phyloP scores from a whole-genome alignment of 352 stramenopile species.

The Phytophthora pini region DNA sequence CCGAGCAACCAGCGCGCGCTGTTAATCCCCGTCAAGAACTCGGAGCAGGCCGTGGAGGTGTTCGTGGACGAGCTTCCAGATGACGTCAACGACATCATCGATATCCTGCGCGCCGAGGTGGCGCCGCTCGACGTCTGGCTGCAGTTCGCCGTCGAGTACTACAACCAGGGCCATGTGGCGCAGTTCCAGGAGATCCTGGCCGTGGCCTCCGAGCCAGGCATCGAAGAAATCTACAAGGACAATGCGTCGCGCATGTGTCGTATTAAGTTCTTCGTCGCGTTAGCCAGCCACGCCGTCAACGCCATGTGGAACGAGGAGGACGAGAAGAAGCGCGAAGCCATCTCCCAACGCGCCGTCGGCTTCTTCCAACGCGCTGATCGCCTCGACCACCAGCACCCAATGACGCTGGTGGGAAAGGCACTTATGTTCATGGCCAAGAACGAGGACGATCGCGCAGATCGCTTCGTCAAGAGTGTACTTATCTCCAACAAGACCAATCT shows the following conservation, averaged over 20 bases:
- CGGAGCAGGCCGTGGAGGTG: constrained; percentile 89
- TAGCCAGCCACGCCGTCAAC: constrained; percentile 87
- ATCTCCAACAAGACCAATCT: constrained; percentile 90
- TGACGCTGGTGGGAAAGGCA: constrained; percentile 92
- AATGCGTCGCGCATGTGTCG: constrained; percentile 82
- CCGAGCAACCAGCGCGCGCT: constrained; percentile 69
- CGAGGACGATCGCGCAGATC: constrained; percentile 90
- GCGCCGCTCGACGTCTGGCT: constrained; percentile 92
- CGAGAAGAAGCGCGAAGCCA: constrained; percentile 85
- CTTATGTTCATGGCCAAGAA: constrained; percentile 94
- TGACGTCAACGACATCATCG: constrained; percentile 93
- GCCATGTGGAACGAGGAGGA: constrained; percentile 92
- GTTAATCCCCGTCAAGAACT: constrained; percentile 92
- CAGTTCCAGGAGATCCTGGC: constrained; percentile 90
- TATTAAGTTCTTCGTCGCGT: constrained; percentile 91
- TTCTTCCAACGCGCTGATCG: constrained; percentile 90
- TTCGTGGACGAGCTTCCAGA: constrained; percentile 91
- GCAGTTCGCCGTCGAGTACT: constrained; percentile 92
- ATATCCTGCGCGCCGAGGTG: constrained; percentile 91
- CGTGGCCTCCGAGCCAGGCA: constrained; percentile 80
- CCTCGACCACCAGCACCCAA: constrained; percentile 89
- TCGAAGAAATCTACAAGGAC: constrained; percentile 91
- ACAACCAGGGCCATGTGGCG: constrained; percentile 79
- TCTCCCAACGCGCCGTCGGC: constrained; percentile 80
- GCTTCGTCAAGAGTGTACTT: constrained; percentile 93